Base-by-base conservation (phyloP, 2,329 filamentous ascomycete species). In the Zasmidium citrigriseum region DNA sequence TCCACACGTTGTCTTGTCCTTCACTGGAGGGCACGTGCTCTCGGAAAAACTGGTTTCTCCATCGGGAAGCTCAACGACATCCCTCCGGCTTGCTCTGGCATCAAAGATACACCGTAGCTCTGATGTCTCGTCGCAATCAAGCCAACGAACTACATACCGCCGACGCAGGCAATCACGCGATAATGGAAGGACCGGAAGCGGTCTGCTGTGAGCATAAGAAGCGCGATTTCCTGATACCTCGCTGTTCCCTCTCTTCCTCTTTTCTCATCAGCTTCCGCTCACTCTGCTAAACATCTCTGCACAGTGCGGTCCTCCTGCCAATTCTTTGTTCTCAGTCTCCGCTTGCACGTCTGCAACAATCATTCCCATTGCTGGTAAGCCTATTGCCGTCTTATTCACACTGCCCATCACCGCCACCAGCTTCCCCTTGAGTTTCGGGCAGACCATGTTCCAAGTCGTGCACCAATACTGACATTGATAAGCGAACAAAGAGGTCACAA, bases 81-180 rank as follows among this genome's bases (percentile, higher is more conserved):
- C 34, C 34, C 34, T 41, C 34, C 5, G 34, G 14, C 34, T n/a
- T 7, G 12, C 16, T 41, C 23, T 49, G 22, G 47, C 22, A 49
- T 25, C 9, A 49, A 25, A 24, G 16, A 49, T 25, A 24, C 49
- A 58, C 58, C 62, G 46, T 62, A 64, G 62, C 58, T 60, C 57
- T 46, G 48, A 54, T 21, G 51, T 47, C 29, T 61, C 60, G 62
- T 64, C 64, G 64, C 62, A 62, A 63, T 58, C 57, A 57, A 60
- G 62, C 51, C 55, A 59, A 53, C 55, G 56, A 66, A 58, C 58
- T 44, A 57, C 52, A 57, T 58, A 52, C 49, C 56, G 50, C 54
- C 49, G 48, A 55, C 54, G 54, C 54, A 59, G 54, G 46, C 27
- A 21, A 57, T 59, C 58, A 58, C 59, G 54, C 55, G 46, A 59